A percentile compares a stretch with the other conserved stretches of the same genome.
These are phyloP conservation scores for Melanopsichium pennsylvanicum DNA, from an alignment of 1,284 basidiomycete genomes.

Conservation along the genomic window DNA sequence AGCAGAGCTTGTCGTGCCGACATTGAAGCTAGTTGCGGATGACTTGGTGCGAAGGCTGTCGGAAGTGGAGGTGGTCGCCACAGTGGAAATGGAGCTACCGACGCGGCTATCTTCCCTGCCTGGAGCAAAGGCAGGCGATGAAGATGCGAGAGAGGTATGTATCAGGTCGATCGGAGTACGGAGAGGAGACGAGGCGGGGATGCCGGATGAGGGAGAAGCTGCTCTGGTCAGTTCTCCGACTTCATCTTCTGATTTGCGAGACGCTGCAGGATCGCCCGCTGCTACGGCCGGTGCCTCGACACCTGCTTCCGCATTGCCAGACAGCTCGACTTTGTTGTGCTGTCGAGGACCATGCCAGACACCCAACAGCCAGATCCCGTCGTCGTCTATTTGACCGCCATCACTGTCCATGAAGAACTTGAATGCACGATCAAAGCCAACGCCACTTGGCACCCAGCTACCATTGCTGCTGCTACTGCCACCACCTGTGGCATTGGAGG, in stretches of 20 bases:
- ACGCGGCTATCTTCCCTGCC: conserved; percentile 19
- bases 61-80: conserved; percentile 16
- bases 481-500: not conserved
- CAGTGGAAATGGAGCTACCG: conserved; percentile 34
- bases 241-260: conserved; percentile 4
- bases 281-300: conserved; percentile 1
- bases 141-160: conserved; percentile 11
- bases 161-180: conserved; percentile 14
- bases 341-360: conserved; percentile 52
- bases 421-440: conserved; percentile 53
- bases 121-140: conserved; percentile 3
- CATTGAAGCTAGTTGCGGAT: conserved; percentile 31
- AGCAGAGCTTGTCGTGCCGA: not conserved
- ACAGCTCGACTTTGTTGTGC: not conserved
- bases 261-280: not conserved
- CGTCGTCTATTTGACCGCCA: conserved; percentile 20
- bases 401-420: conserved; percentile 56
- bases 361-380: conserved; percentile 59
- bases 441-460: conserved; percentile 33
- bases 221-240: conserved; percentile 2
- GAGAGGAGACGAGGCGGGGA: conserved; percentile 16
- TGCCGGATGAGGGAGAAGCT: conserved; percentile 17
- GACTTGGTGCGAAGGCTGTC: conserved; percentile 33
- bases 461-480: conserved; percentile 4
- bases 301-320: not conserved